Percentiles rank a stretch among this genome's conserved stretches.
Evolutionary conservation across 352 stramenopile genomes (phyloP).

Genomic region (Phytophthora colocasiae): DNA sequence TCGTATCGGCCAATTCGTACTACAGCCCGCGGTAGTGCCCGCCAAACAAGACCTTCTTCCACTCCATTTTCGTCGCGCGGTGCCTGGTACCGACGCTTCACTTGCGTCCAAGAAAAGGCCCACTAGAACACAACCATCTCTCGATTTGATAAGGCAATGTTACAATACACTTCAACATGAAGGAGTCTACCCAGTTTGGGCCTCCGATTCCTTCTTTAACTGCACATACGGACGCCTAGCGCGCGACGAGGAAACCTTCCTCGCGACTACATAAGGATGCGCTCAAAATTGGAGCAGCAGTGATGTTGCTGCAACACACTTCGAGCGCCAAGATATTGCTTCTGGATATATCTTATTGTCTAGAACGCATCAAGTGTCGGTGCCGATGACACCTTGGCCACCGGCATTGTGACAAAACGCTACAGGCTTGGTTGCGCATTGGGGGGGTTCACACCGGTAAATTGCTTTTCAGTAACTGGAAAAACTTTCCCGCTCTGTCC

Average conservation of each 20-base stretch:
- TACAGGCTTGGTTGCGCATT: slow-evolving; percentile 17
- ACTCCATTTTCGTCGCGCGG: slow-evolving; percentile 25
- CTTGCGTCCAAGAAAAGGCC: slow-evolving; percentile 16
- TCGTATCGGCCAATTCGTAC: slow-evolving; percentile 7
- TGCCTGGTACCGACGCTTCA: slow-evolving; percentile 3
- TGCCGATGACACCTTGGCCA: not conserved
- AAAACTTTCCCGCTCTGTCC: too few species aligned
- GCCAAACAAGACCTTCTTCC: slow-evolving; percentile 15
- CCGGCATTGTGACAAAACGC: slow-evolving; percentile 3
- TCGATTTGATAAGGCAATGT: slow-evolving; percentile 13
- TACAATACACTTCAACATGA: slow-evolving; percentile 13
- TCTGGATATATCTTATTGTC: not conserved
- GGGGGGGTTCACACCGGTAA: too few species aligned
- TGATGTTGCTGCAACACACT: too few species aligned
- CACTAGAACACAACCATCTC: slow-evolving; percentile 1
- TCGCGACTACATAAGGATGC: not conserved
- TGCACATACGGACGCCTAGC: not conserved
- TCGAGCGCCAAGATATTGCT: too few species aligned
- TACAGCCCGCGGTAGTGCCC: not conserved
- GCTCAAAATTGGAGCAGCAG: not conserved
- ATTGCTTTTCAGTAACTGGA: too few species aligned
- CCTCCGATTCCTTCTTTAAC: not conserved
- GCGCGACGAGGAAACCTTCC: slow-evolving; percentile 23
- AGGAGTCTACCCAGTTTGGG: slow-evolving; percentile 3
- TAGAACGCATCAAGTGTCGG: not conserved